Evolutionary conservation across 1,284 basidiomycete species (phyloP).

Genomic region (Calocybe gambosa): DNA sequence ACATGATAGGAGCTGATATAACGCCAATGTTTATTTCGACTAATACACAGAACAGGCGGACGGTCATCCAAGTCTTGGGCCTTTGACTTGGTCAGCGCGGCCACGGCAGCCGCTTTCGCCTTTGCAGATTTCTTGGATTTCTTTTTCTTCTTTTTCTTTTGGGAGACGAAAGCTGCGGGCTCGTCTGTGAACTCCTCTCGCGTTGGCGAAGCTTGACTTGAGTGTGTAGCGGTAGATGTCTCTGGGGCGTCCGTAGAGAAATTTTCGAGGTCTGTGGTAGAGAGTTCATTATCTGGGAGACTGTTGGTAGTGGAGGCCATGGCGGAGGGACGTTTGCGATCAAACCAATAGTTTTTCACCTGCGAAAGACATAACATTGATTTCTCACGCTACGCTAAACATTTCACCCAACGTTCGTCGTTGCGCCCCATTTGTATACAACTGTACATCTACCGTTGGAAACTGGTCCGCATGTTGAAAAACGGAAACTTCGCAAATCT

Average conservation of each 20-base stretch:
- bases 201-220: slow-evolving; percentile 27
- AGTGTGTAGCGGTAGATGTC: slow-evolving; percentile 26
- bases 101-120: slow-evolving; percentile 34
- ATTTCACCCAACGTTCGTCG: no score
- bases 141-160: slow-evolving; percentile 75
- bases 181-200: slow-evolving; percentile 19
- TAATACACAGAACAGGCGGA: slow-evolving; percentile 67
- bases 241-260: slow-evolving; percentile 12
- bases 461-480: no score
- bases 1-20: slow-evolving; percentile 87
- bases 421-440: no score
- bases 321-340: neutral
- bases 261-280: slow-evolving; percentile 21
- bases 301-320: neutral
- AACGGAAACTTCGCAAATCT: no score
- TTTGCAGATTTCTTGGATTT: slow-evolving; percentile 52
- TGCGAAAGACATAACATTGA: no score
- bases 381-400: no score
- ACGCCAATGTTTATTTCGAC: slow-evolving; percentile 82
- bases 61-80: slow-evolving; percentile 26
- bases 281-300: slow-evolving; percentile 13
- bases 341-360: neutral
- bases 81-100: slow-evolving; percentile 18
- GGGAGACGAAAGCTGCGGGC: slow-evolving; percentile 15
- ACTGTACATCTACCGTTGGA: no score